Conservation (phyloP, 495 filamentous ascomycete genomes). For the Neurospora pannonica region DNA sequence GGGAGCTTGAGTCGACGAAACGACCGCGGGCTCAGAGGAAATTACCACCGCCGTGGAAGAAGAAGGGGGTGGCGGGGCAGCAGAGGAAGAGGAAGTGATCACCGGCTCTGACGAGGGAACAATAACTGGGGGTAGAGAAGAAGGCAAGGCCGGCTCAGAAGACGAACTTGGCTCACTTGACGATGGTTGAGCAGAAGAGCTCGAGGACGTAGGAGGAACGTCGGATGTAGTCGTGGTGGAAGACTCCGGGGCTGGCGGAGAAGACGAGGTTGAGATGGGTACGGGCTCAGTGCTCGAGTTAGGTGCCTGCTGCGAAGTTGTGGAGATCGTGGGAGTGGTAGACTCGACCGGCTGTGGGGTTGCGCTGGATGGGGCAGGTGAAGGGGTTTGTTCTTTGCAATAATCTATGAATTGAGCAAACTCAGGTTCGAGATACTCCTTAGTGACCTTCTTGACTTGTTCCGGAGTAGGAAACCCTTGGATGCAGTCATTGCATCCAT, state of each 20-base stretch:
- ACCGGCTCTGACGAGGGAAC: neutral
- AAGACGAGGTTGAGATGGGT: constrained; percentile 14
- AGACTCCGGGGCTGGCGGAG: constrained; percentile 9
- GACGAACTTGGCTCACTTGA: neutral
- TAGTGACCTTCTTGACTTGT: neutral
- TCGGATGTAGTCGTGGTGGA: constrained; percentile 11
- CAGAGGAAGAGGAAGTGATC: neutral
- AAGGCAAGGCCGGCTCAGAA: neutral
- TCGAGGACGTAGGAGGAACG: neutral
- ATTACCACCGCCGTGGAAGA: neutral
- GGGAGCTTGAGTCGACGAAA: neutral
- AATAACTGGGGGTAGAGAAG: neutral
- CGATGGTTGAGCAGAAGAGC: neutral
- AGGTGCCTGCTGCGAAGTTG: constrained; percentile 14
- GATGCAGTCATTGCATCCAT: neutral
- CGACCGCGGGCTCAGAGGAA: neutral
- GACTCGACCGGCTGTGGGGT: constrained; percentile 11
- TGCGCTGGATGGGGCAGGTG: neutral
- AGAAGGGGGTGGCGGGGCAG: neutral
- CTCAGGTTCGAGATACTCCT: constrained; percentile 12
- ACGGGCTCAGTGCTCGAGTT: constrained; percentile 14
- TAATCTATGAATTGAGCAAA: constrained; percentile 23
- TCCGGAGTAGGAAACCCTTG: too few species aligned
- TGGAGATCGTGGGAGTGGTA: constrained; percentile 11
- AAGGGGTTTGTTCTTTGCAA: constrained; percentile 15